phyloP scores from a whole-genome alignment of 129 eudicot genomes.

The Pulicaria dysenterica region DNA sequence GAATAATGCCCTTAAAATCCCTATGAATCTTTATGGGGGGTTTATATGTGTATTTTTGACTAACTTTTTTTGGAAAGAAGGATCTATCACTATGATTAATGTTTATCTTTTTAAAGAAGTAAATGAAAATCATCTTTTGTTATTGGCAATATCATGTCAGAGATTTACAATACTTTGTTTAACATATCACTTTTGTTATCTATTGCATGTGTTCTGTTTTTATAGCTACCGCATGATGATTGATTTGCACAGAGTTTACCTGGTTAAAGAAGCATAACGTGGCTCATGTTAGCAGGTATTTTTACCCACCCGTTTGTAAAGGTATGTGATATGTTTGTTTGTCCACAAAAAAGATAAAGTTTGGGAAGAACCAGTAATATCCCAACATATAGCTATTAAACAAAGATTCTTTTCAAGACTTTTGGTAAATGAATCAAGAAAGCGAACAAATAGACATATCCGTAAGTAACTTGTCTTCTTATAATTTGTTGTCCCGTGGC shows the following conservation, averaged over 20 bases:
- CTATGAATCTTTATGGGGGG: constrained; percentile 5
- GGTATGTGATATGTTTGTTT: not conserved
- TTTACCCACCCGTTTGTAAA: not conserved
- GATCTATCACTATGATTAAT: not conserved
- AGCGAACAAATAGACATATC: constrained; percentile 20
- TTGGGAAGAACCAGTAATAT: not conserved
- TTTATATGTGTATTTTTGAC: constrained; percentile 28
- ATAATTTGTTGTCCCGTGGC: constrained; percentile 25
- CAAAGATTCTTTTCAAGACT: constrained; percentile 23
- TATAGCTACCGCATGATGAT: constrained; percentile 16
- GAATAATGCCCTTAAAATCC: constrained; percentile 15
- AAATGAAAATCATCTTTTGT: constrained; percentile 13
- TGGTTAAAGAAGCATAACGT: constrained; percentile 12
- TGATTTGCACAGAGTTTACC: constrained; percentile 17
- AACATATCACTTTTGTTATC: not conserved
- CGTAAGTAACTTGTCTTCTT: constrained; percentile 22
- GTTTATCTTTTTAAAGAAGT: constrained; percentile 18
- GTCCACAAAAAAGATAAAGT: not conserved
- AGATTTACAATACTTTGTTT: not conserved
- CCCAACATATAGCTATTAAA: constrained; percentile 27
- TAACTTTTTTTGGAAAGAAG: not conserved
- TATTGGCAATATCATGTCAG: not conserved
- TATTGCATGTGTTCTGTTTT: constrained; percentile 17
- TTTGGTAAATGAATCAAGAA: constrained; percentile 33
- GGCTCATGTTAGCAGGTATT: constrained; percentile 25